Evolutionary conservation across 129 eudicot genomes (phyloP).

Genomic region (Centrapalus pauciflorus): DNA sequence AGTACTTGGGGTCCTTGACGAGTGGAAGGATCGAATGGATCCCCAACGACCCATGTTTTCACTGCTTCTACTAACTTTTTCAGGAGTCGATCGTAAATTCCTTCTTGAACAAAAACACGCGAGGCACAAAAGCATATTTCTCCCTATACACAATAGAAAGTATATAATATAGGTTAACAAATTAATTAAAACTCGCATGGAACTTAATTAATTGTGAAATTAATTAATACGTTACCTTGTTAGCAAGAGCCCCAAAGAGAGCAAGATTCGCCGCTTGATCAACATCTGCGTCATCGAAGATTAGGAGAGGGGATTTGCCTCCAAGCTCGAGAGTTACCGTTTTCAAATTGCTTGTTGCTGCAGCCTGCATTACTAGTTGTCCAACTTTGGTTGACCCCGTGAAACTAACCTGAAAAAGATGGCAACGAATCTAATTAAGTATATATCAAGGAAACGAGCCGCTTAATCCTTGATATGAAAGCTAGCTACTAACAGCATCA

Average conservation of each 20-base stretch:
- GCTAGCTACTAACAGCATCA: constrained; percentile 44
- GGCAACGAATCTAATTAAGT: not conserved
- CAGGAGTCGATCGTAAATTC: constrained; percentile 51
- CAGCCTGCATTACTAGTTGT: constrained; percentile 69
- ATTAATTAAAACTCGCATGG: not conserved
- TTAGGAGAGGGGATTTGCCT: constrained; percentile 79
- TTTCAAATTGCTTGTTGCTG: constrained; percentile 84
- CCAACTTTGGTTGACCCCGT: constrained; percentile 92
- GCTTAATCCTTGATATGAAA: no score
- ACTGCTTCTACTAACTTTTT: constrained; percentile 39
- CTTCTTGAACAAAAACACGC: constrained; percentile 75
- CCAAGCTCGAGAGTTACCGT: constrained; percentile 79
- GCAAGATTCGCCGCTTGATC: constrained; percentile 61
- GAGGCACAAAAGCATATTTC: constrained; percentile 85
- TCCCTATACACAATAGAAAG: constrained; percentile 41
- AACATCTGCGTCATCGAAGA: constrained; percentile 73
- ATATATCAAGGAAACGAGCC: no score
- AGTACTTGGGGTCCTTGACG: constrained; percentile 92
- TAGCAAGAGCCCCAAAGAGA: constrained; percentile 44
- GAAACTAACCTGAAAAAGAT: constrained; percentile 48
- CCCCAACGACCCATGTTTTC: constrained; percentile 75
- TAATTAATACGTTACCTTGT: constrained; percentile 76
- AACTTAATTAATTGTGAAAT: no score
- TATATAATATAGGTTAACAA: no score
- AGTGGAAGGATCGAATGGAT: constrained; percentile 74